These are phyloP conservation scores for Psilocybe mexicana DNA, from an alignment of 1,284 basidiomycete genomes.

Conservation along the genomic window DNA sequence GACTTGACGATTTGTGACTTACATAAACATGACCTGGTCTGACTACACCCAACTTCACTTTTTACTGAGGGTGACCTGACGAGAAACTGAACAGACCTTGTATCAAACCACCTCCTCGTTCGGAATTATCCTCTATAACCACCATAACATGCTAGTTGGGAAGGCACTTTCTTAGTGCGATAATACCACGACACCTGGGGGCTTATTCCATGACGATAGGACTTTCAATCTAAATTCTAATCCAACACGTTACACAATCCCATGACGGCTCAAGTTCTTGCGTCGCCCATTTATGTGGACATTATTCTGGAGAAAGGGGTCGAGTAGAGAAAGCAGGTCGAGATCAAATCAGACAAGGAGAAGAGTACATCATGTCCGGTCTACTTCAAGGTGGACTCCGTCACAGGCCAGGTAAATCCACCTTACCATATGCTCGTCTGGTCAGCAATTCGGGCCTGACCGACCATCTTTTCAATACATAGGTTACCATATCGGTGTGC, in stretches of 20 bases:
- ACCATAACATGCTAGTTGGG: no score
- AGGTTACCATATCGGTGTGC: conserved; percentile 89
- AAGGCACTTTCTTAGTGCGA: no score
- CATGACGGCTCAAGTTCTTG: conserved; percentile 82
- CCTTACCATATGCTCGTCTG: background rate
- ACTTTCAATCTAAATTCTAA: background rate
- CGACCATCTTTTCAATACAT: background rate
- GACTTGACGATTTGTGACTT: no score
- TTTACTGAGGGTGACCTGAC: no score
- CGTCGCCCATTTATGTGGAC: conserved; percentile 90
- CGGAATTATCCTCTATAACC: no score
- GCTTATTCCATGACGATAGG: background rate
- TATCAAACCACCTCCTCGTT: no score
- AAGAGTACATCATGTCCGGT: conserved; percentile 84
- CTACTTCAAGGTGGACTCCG: conserved; percentile 93
- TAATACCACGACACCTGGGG: background rate
- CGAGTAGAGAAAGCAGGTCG: conserved; percentile 80
- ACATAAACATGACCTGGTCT: no score
- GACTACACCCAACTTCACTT: no score
- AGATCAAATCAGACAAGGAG: conserved; percentile 78
- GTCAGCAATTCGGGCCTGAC: background rate
- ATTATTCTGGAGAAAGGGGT: conserved; percentile 87
- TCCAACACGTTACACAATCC: background rate
- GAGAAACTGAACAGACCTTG: no score
- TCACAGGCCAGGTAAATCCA: conserved; percentile 78